These are phyloP conservation scores for Citrullus mucosospermus DNA, from an alignment of 306 rosid genomes.

Conservation along the genomic window DNA sequence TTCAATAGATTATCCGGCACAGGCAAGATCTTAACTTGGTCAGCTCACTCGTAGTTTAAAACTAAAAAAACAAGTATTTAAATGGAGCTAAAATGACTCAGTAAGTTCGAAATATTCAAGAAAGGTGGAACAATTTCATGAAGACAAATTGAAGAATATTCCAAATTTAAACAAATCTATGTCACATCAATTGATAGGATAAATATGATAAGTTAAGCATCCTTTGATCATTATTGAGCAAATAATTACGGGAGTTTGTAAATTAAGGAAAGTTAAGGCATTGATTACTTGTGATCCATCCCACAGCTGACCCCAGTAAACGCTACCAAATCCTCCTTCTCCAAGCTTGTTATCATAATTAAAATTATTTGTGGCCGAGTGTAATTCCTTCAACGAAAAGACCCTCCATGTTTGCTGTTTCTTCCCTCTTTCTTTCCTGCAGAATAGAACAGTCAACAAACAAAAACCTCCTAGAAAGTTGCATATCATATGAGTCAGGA, in stretches of 20 bases:
- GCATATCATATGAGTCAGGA: not conserved
- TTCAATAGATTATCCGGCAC: not conserved
- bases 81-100: not conserved
- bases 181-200: not conserved
- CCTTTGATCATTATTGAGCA: not conserved
- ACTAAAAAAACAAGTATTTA: not conserved
- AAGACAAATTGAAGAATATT: not conserved
- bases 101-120: not conserved
- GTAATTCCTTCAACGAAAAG: conserved; percentile 86
- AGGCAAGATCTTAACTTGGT: not conserved
- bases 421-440: conserved; percentile 72
- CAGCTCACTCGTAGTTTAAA: not conserved
- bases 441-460: conserved; percentile 2
- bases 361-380: conserved; percentile 87
- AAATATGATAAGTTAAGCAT: not conserved
- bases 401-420: conserved; percentile 83
- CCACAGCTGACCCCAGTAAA: conserved; percentile 99
- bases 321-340: conserved; percentile 97
- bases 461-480: not conserved
- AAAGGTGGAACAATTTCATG: not conserved
- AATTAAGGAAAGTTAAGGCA: not conserved
- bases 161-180: not conserved
- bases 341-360: conserved; percentile 99
- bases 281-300: conserved; percentile 87
- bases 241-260: not conserved